Percentiles rank a stretch among this genome's conserved stretches.
Evolutionary conservation across 345 rosid genomes (phyloP).

Genomic region (Ailanthus altissimus): DNA sequence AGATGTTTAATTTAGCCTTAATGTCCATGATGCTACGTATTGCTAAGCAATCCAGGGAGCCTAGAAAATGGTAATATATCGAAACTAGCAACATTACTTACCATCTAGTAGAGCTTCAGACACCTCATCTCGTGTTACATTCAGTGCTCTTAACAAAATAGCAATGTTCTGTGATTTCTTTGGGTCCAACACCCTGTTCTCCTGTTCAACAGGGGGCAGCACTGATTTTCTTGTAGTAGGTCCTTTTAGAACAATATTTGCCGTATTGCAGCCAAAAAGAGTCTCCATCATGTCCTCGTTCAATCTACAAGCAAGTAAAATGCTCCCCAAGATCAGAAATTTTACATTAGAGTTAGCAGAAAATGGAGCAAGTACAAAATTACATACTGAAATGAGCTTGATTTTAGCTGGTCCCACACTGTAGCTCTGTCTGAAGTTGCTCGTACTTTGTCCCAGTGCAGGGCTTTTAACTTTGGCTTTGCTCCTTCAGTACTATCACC

Average conservation of each 20-base stretch:
- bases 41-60: background rate
- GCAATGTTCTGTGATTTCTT: conserved; percentile 99
- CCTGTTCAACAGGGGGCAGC: conserved; percentile 66
- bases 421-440: conserved; percentile 97
- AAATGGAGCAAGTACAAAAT: conserved; percentile 9
- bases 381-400: conserved; percentile 96
- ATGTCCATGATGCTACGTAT: background rate
- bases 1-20: background rate
- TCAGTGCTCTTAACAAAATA: conserved; percentile 84
- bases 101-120: conserved; percentile 97
- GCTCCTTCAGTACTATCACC: conserved; percentile 72
- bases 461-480: conserved; percentile 81
- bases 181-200: conserved; percentile 92
- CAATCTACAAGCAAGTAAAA: conserved; percentile 45
- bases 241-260: conserved; percentile 63
- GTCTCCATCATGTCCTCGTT: conserved; percentile 98
- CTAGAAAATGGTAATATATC: conserved; percentile 3
- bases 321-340: conserved; percentile 13
- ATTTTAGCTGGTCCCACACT: conserved; percentile 97
- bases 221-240: conserved; percentile 56
- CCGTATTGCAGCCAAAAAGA: conserved; percentile 83
- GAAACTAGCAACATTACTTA: conserved; percentile 35
- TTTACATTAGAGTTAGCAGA: conserved; percentile 5
- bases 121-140: conserved; percentile 92
- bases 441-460: conserved; percentile 98